Evolutionary conservation across 2,329 filamentous ascomycete genomes (phyloP), one percentile per base, ranked within the genome.

Genomic region (Fonsecaea pedrosoi): DNA sequence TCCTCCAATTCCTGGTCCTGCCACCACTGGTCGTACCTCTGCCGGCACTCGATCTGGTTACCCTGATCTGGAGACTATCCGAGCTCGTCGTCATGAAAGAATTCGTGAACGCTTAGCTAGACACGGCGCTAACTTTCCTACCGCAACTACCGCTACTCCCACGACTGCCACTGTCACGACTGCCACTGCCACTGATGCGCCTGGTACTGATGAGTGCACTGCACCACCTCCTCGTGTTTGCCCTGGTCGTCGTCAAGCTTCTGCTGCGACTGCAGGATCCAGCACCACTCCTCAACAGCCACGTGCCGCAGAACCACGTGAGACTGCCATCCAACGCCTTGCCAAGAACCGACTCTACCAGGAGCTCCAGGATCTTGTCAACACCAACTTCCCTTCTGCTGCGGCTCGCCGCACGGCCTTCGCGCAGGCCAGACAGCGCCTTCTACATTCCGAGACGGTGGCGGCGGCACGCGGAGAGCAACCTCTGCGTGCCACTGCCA

Each of bases 361-460:
- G 8, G 42, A 67, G 9, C 30, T 67, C 2, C 15, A 25, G 4
- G 38, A 60, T 15, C 50, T 67, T 18, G 37, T 57, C 13, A 30
- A 56, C 10, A 35, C 21, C 13, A n/a, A 50, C 8, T 54, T 42
- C 53, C 53, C 54, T 12, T 25, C n/a, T 15, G 18, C 54, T 2
- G 59, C 18, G 6, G 57, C 57, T 25, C 59, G 66, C 42, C 66
- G 62, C 12, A 53, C 60, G 5, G 58, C 62, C 32, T 50, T 68
- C 10, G 60, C 55, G 4, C 55, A 58, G 4, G 67, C 63, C 30
- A 42, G 42, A 35, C 60, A 66, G 30, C 45, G 62, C 10, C 59
- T 69, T 45, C 48, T 64, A 9, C 56, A 25, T 1, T 69, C 67
- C 7, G 63, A 66, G 45, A 69, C 67, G 34, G 38, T 66, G n/a